Percentiles rank a stretch among this genome's conserved stretches.
Evolutionary conservation across 2,329 filamentous ascomycete genomes (phyloP).

Genomic region (Colletotrichum sidae): DNA sequence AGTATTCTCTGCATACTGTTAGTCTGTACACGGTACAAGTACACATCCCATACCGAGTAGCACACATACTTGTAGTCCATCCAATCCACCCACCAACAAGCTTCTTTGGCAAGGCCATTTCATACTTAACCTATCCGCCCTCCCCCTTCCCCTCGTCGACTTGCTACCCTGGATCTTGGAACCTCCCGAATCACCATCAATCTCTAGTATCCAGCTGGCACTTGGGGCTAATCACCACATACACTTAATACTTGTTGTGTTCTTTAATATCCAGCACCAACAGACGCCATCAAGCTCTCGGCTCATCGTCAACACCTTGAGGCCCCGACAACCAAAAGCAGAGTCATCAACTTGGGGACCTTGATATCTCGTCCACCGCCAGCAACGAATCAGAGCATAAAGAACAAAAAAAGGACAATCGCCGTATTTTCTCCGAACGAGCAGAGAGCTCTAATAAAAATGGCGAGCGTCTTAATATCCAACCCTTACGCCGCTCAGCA

Average conservation of each 20-base stretch:
- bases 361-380: conserved; percentile 12
- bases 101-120: conserved; percentile 51
- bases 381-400: conserved; percentile 14
- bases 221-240: conserved; percentile 46
- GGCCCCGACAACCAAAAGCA: conserved; percentile 27
- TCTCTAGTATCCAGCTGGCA: conserved; percentile 47
- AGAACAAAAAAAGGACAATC: conserved; percentile 32
- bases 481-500: conserved; percentile 58
- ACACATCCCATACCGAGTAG: no score
- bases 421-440: background rate
- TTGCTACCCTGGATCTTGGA: conserved; percentile 38
- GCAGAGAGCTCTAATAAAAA: conserved; percentile 21
- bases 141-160: conserved; percentile 40
- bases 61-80: conserved; percentile 2
- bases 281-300: conserved; percentile 27
- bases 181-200: conserved; percentile 44
- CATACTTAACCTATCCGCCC: conserved; percentile 59
- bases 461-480: conserved; percentile 47
- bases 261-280: conserved; percentile 39
- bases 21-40: no score
- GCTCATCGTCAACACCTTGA: conserved; percentile 27
- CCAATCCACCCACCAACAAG: conserved; percentile 52
- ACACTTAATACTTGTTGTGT: conserved; percentile 43
- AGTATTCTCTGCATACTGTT: no score
- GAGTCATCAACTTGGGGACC: conserved; percentile 5